phyloP scores from a whole-genome alignment of 2,329 filamentous ascomycete genomes.

The Alternaria triticina region DNA sequence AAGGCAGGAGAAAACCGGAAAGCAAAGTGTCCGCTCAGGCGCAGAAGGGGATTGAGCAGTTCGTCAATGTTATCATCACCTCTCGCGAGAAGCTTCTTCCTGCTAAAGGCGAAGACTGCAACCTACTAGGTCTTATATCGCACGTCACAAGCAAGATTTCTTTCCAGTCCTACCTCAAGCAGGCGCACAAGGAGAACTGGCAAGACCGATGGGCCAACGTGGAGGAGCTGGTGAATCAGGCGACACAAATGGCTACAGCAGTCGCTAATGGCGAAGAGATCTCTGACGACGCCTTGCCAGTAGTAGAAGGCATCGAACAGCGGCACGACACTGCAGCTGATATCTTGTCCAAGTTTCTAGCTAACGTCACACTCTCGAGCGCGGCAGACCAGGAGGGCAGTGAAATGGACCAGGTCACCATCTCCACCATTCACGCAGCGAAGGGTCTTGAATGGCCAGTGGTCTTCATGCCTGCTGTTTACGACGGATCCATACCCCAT shows the following conservation, averaged over 20 bases:
- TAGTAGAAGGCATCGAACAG: constrained; percentile 75
- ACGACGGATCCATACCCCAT: constrained; percentile 90
- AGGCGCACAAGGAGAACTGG: constrained; percentile 67
- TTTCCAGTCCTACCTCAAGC: constrained; percentile 76
- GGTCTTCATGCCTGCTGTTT: constrained; percentile 89
- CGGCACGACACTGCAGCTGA: constrained; percentile 62
- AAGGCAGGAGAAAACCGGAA: constrained; percentile 58
- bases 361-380: constrained; percentile 80
- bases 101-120: constrained; percentile 45
- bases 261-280: constrained; percentile 49
- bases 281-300: constrained; percentile 62
- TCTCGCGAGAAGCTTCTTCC: constrained; percentile 62
- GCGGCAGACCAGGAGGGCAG: constrained; percentile 68
- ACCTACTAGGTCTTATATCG: constrained; percentile 59
- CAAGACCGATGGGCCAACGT: constrained; percentile 86
- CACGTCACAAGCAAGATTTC: constrained; percentile 69
- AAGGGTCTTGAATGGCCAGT: constrained; percentile 97
- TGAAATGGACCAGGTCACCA: constrained; percentile 72
- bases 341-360: constrained; percentile 78
- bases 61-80: constrained; percentile 66
- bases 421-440: constrained; percentile 94
- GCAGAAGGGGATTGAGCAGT: constrained; percentile 62
- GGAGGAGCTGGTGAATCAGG: constrained; percentile 82
- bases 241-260: constrained; percentile 69
- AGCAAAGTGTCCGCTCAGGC: constrained; percentile 63